Percentiles rank a stretch among this genome's conserved stretches.
phyloP scores from a whole-genome alignment of 371 early-diverging fungal genomes.

The Mortierella sp. region DNA sequence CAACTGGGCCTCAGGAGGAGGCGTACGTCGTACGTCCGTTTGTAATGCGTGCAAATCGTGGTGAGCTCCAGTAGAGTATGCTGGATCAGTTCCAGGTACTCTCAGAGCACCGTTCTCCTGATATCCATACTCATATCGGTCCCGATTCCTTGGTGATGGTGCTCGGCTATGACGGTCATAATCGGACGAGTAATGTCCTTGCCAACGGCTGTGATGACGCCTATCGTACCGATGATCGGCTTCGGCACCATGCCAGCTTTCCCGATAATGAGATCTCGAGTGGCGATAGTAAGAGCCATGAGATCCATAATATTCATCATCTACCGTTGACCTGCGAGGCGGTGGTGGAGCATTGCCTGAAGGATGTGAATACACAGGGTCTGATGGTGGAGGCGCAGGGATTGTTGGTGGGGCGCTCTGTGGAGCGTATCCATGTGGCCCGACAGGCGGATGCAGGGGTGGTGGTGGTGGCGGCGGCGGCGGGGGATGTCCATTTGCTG shows the following conservation, averaged over 20 bases:
- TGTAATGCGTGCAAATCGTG: conserved; percentile 13
- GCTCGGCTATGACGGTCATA: conserved; percentile 34
- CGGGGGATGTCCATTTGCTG: conserved; percentile 19
- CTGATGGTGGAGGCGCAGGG: conserved; percentile 5
- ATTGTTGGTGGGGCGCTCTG: conserved; percentile 4
- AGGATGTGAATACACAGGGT: conserved; percentile 12
- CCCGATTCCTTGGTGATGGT: conserved; percentile 33
- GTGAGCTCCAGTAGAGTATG: conserved; percentile 7
- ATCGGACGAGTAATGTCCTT: conserved; percentile 27
- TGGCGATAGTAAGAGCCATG: conserved; percentile 31
- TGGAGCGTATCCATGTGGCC: conserved; percentile 16
- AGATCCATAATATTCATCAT: conserved; percentile 38
- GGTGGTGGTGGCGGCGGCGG: conserved; percentile 51
- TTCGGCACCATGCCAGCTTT: conserved; percentile 28
- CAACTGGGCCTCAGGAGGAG: conserved; percentile 5
- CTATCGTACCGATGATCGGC: conserved; percentile 35
- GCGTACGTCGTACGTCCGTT: conserved; percentile 20
- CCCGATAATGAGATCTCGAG: conserved; percentile 29
- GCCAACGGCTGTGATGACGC: conserved; percentile 28
- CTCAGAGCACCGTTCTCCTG: conserved; percentile 19
- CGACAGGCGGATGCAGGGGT: conserved; percentile 26
- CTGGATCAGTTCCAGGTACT: background rate
- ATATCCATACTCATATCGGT: conserved; percentile 30
- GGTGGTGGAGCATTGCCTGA: conserved; percentile 30
- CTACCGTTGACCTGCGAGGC: conserved; percentile 39